A percentile compares a stretch with the other conserved stretches of the same genome.
Conservation (phyloP, 257 asterid genomes). For the Solanum tarijense region DNA sequence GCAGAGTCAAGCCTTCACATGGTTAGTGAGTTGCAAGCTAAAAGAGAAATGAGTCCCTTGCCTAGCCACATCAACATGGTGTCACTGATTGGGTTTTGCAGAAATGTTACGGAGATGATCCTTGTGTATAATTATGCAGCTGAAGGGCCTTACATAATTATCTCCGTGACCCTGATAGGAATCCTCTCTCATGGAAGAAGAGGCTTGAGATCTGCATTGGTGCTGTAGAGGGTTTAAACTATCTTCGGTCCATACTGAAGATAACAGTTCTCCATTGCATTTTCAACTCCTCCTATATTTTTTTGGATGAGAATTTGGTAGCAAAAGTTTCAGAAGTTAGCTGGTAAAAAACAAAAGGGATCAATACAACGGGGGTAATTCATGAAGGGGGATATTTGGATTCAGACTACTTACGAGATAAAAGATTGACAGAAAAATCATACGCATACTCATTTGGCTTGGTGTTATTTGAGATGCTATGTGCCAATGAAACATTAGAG, state of each 20-base stretch:
- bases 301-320: conserved; percentile 43
- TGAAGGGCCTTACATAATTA: conserved; percentile 49
- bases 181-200: conserved; percentile 54
- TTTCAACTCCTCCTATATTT: conserved; percentile 46
- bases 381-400: conserved; percentile 28
- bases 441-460: conserved; percentile 46
- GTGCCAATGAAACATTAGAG: conserved; percentile 32
- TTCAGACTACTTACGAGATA: conserved; percentile 47
- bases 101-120: conserved; percentile 29
- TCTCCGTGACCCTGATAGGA: conserved; percentile 38
- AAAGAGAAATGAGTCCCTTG: conserved; percentile 23
- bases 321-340: conserved; percentile 52
- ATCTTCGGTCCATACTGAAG: conserved; percentile 32
- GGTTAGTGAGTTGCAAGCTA: conserved; percentile 36
- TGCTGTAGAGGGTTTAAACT: conserved; percentile 36
- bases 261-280: conserved; percentile 41
- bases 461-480: conserved; percentile 43
- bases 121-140: conserved; percentile 42
- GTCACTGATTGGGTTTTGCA: conserved; percentile 42
- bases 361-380: conserved; percentile 4
- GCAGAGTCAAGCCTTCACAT: conserved; percentile 31
- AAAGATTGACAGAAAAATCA: conserved; percentile 32
- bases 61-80: conserved; percentile 28
- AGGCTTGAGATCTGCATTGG: conserved; percentile 64
- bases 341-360: conserved; percentile 21